phyloP scores from a whole-genome alignment of 2,329 filamentous ascomycete genomes.

The Sphaceloma murrayae region DNA sequence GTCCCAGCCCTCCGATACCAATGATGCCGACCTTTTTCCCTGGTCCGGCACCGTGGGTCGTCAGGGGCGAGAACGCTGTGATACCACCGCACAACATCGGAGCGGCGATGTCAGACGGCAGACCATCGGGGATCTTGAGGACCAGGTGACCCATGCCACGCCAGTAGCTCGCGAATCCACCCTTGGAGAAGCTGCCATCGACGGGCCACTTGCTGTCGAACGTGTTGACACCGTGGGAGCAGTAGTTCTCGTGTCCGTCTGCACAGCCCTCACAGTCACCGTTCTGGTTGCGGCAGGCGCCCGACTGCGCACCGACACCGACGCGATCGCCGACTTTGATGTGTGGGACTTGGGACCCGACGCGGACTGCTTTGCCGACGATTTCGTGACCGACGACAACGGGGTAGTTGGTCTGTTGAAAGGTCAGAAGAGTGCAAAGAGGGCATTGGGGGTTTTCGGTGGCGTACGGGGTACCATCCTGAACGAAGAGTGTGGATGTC shows the following conservation, averaged over 20 bases:
- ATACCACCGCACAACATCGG: slow-evolving; percentile 70
- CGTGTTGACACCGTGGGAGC: slow-evolving; percentile 25
- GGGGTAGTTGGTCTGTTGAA: slow-evolving; percentile 8
- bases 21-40: slow-evolving; percentile 62
- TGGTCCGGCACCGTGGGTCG: slow-evolving; percentile 54
- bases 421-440: background rate
- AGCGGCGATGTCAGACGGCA: slow-evolving; percentile 44
- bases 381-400: slow-evolving; percentile 25
- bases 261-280: slow-evolving; percentile 44
- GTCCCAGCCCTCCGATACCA: slow-evolving; percentile 61
- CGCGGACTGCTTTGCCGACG: slow-evolving; percentile 23
- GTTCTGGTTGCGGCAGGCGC: slow-evolving; percentile 33
- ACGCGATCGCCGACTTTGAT: slow-evolving; percentile 32
- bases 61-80: slow-evolving; percentile 60
- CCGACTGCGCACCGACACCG: slow-evolving; percentile 42
- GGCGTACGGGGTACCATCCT: slow-evolving; percentile 31
- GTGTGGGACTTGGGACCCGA: slow-evolving; percentile 22
- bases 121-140: slow-evolving; percentile 42
- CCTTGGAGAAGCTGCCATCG: slow-evolving; percentile 50
- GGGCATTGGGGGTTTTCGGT: background rate
- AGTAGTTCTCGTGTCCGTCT: slow-evolving; percentile 29
- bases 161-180: slow-evolving; percentile 48
- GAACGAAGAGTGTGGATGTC: slow-evolving; percentile 27
- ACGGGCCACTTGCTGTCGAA: slow-evolving; percentile 27
- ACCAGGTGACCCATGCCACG: slow-evolving; percentile 49